A percentile compares a stretch with the other conserved stretches of the same genome.
These are phyloP conservation scores for Trichosporon faecale DNA, from an alignment of 1,284 basidiomycete genomes.

Conservation along the genomic window DNA sequence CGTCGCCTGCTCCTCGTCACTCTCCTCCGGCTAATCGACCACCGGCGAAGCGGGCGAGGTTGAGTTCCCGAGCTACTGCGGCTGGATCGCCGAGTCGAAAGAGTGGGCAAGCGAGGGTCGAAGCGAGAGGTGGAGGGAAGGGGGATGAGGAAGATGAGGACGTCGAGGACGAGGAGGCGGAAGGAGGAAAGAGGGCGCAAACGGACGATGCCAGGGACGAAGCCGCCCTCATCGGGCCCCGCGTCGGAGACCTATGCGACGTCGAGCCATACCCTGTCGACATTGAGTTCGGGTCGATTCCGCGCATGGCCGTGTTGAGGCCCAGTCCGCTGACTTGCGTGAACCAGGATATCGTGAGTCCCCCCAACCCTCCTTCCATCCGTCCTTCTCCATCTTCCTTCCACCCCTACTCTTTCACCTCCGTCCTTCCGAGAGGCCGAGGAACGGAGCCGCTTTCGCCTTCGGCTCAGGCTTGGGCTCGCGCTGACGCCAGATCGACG, in stretches of 20 bases:
- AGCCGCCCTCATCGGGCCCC: neutral
- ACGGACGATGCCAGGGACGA: slow-evolving; percentile 12
- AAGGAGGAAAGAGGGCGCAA: neutral
- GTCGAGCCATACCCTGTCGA: slow-evolving; percentile 34
- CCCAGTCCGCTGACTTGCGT: slow-evolving; percentile 43
- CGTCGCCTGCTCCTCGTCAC: neutral
- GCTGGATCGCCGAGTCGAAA: neutral
- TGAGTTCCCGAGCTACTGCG: neutral
- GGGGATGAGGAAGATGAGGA: neutral
- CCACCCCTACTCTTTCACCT: too few species aligned
- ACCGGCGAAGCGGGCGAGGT: neutral
- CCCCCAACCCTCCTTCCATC: too few species aligned
- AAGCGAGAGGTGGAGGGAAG: neutral
- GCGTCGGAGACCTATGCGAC: slow-evolving; percentile 23
- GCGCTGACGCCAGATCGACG: slow-evolving; percentile 41
- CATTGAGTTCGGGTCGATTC: slow-evolving; percentile 40
- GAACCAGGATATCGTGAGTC: slow-evolving; percentile 51
- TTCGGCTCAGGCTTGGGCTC: neutral
- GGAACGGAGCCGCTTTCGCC: too few species aligned
- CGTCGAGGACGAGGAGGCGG: neutral
- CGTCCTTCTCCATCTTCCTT: too few species aligned
- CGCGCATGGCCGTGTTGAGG: slow-evolving; percentile 36
- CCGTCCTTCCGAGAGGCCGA: too few species aligned
- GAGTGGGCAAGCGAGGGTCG: too few species aligned
- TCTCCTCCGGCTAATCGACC: neutral